Evolutionary conservation across 345 rosid genomes (phyloP), one percentile per base, ranked within the genome.

Genomic region (Pseudoturritis turrita): DNA sequence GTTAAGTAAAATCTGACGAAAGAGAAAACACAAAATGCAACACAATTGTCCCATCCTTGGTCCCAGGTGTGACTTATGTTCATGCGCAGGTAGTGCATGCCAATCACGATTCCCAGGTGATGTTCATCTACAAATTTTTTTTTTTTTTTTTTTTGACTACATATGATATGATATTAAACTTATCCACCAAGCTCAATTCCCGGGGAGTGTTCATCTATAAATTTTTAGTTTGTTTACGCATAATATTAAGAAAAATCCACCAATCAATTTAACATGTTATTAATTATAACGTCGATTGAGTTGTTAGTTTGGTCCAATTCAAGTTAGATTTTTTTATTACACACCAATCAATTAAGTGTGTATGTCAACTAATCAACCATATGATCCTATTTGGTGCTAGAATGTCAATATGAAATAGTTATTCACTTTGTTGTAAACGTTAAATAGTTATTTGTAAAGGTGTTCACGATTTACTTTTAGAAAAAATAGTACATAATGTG

Each of bases 91-190:
- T n/a, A 11, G 56, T 29, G 10, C 7, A 54, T 72, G 77, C 53
- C 57, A 64, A 37, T 44, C 70, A 53, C 63, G 2, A 10, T 72
- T 72, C 26, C 71, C 56, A 44, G 77, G 77, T 64, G 63, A 23
- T 35, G 22, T 54, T 43, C n/a, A 56, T 43, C 28, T 12, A 8
- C 5, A 13, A 31, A 0, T 13, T 40, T 41, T 10, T 6, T 3
- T 40, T 40, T 39, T 39, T 15, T 36, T n/a, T n/a, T n/a, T n/a
- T n/a, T n/a, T n/a, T n/a, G n/a, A n/a, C n/a, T n/a, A n/a, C n/a
- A n/a, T n/a, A n/a, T n/a, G n/a, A n/a, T n/a, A n/a, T n/a, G n/a
- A n/a, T n/a, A n/a, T n/a, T n/a, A n/a, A n/a, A n/a, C n/a, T n/a
- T n/a, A n/a, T n/a, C n/a, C n/a, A n/a, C n/a, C n/a, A n/a, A n/a